phyloP scores from a whole-genome alignment of 805 yeast genomes.

The Ogataea wickerhamii region DNA sequence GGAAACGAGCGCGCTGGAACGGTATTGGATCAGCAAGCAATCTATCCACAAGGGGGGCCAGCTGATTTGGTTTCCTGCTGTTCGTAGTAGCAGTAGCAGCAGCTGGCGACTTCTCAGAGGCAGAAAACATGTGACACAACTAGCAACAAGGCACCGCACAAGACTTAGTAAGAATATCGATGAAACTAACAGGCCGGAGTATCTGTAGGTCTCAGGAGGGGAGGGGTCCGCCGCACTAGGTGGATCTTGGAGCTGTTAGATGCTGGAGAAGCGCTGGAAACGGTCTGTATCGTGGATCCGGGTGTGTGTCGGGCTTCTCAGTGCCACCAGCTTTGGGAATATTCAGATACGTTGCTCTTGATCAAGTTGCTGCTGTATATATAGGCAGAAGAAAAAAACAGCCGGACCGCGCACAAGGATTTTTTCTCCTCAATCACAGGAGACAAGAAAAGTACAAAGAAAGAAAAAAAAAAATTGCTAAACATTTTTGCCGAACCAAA shows the following conservation, averaged over 20 bases:
- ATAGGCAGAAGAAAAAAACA: background rate
- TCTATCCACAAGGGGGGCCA: constrained; percentile 59
- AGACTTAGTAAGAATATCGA: background rate
- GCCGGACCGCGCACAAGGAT: constrained; percentile 1
- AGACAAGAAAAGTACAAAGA: constrained; percentile 6
- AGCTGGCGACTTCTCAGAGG: no score
- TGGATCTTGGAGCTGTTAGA: no score
- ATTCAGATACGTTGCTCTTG: background rate
- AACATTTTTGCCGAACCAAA: no score
- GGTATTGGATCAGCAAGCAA: constrained; percentile 57
- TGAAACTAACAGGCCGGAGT: no score
- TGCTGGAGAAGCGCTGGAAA: background rate
- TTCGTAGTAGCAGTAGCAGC: constrained; percentile 4
- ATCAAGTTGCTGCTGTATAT: no score
- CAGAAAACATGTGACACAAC: constrained; percentile 2
- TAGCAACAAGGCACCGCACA: background rate
- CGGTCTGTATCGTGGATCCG: background rate
- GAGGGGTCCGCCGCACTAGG: no score
- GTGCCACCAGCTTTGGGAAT: background rate
- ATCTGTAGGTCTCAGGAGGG: no score
- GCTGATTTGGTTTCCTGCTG: constrained; percentile 8
- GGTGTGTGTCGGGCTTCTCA: background rate
- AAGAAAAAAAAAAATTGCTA: constrained; percentile 3
- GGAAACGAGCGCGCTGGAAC: constrained; percentile 58
- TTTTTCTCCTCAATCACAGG: constrained; percentile 3